Conservation (phyloP, 108 stramenopile genomes). For the Skeletonema costatum region DNA sequence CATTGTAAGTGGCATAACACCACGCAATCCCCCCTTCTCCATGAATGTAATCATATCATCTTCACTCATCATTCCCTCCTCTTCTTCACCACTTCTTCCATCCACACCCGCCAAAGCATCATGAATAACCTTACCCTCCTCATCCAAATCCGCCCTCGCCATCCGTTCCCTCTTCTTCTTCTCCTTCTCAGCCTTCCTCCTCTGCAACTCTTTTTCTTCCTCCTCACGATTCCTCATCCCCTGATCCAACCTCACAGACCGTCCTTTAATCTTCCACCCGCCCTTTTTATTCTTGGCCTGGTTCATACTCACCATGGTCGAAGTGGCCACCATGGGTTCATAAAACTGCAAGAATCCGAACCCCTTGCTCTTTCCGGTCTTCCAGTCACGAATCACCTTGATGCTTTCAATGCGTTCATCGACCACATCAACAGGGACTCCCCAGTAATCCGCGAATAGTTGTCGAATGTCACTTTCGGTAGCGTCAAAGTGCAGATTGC, state of each 20-base stretch:
- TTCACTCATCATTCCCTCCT: constrained; percentile 59
- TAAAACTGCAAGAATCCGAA: constrained; percentile 85
- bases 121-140: constrained; percentile 73
- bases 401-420: constrained; percentile 43
- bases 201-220: constrained; percentile 50
- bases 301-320: constrained; percentile 62
- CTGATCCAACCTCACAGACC: constrained; percentile 66
- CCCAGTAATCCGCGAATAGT: constrained; percentile 48
- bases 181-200: constrained; percentile 16
- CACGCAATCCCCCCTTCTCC: constrained; percentile 56
- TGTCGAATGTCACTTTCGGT: constrained; percentile 54
- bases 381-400: constrained; percentile 82
- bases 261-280: constrained; percentile 51
- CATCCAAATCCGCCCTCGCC: constrained; percentile 36
- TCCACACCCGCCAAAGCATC: constrained; percentile 67
- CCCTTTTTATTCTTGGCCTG: constrained; percentile 23
- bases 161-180: constrained; percentile 48
- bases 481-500: constrained; percentile 49
- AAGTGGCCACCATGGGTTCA: constrained; percentile 82
- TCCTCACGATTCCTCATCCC: constrained; percentile 62
- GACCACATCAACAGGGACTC: constrained; percentile 50
- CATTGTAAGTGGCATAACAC: constrained; percentile 45
- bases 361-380: constrained; percentile 84
- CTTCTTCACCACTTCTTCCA: constrained; percentile 1
- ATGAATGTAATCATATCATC: constrained; percentile 57